Evolutionary conservation across 1,284 basidiomycete genomes (phyloP).

Genomic region (Meira nashicola): DNA sequence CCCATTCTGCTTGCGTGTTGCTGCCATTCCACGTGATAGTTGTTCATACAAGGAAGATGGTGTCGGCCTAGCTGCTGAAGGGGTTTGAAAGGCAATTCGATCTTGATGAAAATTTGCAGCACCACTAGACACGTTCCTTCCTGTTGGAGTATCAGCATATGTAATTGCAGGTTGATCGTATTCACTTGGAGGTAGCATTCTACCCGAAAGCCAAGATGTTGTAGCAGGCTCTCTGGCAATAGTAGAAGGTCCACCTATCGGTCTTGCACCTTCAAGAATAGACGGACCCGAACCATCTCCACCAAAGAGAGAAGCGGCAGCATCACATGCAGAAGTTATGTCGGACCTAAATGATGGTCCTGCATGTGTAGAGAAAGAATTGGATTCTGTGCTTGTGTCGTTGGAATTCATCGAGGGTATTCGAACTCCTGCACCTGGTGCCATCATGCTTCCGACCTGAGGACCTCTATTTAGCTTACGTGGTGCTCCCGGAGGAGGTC

Average conservation of each 20-base stretch:
- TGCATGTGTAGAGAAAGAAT: neutral
- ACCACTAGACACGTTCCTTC: neutral
- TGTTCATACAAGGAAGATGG: neutral
- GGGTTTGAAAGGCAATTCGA: neutral
- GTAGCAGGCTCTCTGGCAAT: neutral
- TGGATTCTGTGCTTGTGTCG: neutral
- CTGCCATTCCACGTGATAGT: neutral
- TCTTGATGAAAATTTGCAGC: neutral
- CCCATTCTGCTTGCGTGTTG: neutral
- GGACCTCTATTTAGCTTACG: neutral
- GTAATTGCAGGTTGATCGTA: neutral
- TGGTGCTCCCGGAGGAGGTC: slow-evolving; percentile 1
- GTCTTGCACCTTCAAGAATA: neutral
- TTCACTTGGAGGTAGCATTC: neutral
- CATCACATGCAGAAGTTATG: neutral
- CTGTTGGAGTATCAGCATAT: neutral
- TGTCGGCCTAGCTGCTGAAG: neutral
- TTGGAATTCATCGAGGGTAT: neutral
- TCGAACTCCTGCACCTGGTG: no score
- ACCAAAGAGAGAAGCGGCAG: neutral
- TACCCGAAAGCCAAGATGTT: neutral
- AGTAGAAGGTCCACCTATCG: neutral
- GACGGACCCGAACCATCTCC: neutral
- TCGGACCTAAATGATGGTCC: neutral
- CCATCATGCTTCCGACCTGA: no score